Base-by-base conservation (phyloP, 257 asterid species). In the Solanum lignicaule region DNA sequence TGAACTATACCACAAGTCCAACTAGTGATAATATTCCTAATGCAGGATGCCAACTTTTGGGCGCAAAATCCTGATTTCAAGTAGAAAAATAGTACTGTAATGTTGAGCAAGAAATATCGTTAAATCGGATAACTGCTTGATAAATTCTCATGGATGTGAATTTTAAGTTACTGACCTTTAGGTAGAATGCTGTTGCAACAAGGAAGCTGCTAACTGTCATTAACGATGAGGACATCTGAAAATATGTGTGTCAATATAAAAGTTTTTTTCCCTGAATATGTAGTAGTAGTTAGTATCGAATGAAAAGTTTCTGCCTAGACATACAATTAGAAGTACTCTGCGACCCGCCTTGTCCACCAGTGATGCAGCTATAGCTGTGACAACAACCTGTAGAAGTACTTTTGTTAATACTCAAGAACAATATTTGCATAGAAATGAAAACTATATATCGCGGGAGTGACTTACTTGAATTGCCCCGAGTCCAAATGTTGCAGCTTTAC, bases 301-400 rank as follows among this genome's bases (percentile, higher is more conserved):
- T 73, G 25, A 6, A 8, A 33, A 84, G 0, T 3, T 11, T 52
- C 33, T n/a, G 88, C 46, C 43, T 52, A 27, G 16, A 90, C 94
- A 9, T 89, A 96, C 98, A 6, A 94, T 90, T 78, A 94, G 98
- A 88, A 96, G 98, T 88, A 93, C 91, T 89, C 98, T 91, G 58
- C 98, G 95, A 74, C 99, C 99, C 2, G 94, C 93, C 90, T 87
- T 94, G 89, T 96, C 99, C 88, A 93, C 92, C 90, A 96, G 83
- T 58, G 92, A 86, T 76, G 96, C 87, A 4, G 98, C 89, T 83
- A 94, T 87, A 85, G 92, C 98, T 74, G 98, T 94, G 48, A 89
- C 96, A 88, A 96, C 21, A 58, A 93, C 98, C 99, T 95, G 46
- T 41, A 79, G 4, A 79, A 79, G 84, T 79, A 27, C 35, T 75